Conservation (phyloP, 352 stramenopile species). For the Phytophthora cactorum region DNA sequence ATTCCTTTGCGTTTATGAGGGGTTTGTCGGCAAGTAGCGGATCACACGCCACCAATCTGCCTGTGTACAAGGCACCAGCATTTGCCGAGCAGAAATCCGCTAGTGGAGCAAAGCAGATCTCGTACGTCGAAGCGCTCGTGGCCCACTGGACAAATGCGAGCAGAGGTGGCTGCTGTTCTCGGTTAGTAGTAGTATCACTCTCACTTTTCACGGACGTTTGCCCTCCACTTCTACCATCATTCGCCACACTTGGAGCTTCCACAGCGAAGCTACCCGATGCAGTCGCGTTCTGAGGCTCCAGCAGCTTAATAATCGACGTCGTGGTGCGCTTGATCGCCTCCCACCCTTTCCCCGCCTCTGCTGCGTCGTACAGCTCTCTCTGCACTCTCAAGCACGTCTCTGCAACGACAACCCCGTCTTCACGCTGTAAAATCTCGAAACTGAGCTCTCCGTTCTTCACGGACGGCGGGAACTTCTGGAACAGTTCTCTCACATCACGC, state of each 20-base stretch:
- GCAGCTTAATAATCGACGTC: conserved; percentile 61
- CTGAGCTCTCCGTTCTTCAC: conserved; percentile 46
- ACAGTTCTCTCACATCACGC: conserved; percentile 58
- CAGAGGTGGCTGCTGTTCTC: conserved; percentile 35
- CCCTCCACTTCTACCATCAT: neutral
- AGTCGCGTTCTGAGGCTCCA: conserved; percentile 34
- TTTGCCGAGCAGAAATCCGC: conserved; percentile 63
- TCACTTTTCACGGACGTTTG: neutral
- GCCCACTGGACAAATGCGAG: conserved; percentile 80
- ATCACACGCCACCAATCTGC: conserved; percentile 49
- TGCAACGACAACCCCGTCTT: conserved; percentile 33
- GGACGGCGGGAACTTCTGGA: conserved; percentile 66
- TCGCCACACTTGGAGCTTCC: neutral
- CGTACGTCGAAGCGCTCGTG: conserved; percentile 44
- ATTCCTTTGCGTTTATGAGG: conserved; percentile 41
- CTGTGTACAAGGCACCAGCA: conserved; percentile 51
- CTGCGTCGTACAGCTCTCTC: conserved; percentile 25
- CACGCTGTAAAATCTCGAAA: conserved; percentile 48
- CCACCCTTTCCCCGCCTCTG: conserved; percentile 29
- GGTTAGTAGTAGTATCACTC: neutral
- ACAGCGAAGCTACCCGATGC: neutral
- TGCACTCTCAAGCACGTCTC: conserved; percentile 41
- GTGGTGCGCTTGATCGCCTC: conserved; percentile 54
- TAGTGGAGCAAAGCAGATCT: conserved; percentile 63
- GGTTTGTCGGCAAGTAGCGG: conserved; percentile 53